A percentile compares a stretch with the other conserved stretches of the same genome.
phyloP scores from a whole-genome alignment of 2,329 filamentous ascomycete genomes.

The Sarocladium oryzae region DNA sequence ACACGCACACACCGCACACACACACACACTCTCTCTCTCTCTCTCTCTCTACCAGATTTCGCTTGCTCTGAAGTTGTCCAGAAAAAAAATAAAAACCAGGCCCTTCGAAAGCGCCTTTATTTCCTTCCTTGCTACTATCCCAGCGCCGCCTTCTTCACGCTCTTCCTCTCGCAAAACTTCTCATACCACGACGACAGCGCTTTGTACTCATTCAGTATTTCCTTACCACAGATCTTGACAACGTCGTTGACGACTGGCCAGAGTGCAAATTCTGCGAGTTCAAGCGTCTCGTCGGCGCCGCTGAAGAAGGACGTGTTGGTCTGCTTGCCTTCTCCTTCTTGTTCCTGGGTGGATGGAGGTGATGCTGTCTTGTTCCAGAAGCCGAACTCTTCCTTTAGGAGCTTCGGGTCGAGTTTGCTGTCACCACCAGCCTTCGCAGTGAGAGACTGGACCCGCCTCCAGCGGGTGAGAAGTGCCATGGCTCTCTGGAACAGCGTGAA shows the following conservation, averaged over 20 bases:
- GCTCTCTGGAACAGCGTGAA: constrained; percentile 36
- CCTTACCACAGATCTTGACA: constrained; percentile 25
- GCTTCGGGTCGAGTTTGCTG: constrained; percentile 14
- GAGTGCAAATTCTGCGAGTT: constrained; percentile 49
- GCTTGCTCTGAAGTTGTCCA: too few species aligned
- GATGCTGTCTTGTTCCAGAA: constrained; percentile 30
- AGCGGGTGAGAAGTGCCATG: constrained; percentile 28
- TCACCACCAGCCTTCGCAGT: constrained; percentile 3
- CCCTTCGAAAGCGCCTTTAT: too few species aligned
- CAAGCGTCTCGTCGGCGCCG: constrained; percentile 29
- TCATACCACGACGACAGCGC: constrained; percentile 32
- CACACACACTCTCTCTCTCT: too few species aligned
- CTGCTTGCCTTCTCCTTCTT: constrained; percentile 19
- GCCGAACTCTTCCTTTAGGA: constrained; percentile 26
- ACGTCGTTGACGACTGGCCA: constrained; percentile 50
- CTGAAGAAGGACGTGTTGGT: constrained; percentile 34
- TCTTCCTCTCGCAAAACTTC: constrained; percentile 13
- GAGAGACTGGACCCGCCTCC: constrained; percentile 19
- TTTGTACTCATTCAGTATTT: constrained; percentile 22
- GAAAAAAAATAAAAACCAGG: too few species aligned
- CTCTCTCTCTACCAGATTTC: too few species aligned
- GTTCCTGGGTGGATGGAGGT: constrained; percentile 24
- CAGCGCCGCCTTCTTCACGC: neutral
- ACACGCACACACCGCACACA: too few species aligned
- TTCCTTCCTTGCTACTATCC: too few species aligned